These are phyloP conservation scores for Apiospora koreana DNA, from an alignment of 2,329 filamentous ascomycete species.

Conservation along the genomic window DNA sequence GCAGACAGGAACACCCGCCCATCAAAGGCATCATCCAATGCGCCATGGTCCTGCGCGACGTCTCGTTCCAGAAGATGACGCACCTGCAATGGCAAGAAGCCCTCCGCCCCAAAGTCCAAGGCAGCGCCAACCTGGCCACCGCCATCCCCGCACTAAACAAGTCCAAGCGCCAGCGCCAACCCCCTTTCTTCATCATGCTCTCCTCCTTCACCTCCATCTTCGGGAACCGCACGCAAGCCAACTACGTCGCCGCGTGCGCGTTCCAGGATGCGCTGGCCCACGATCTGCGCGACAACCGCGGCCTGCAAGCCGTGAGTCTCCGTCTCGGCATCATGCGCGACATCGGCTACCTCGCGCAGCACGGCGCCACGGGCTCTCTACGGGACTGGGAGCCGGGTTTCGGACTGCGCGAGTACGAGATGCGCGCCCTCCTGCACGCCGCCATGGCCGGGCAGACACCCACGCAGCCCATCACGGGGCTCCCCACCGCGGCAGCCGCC, in stretches of 20 bases:
- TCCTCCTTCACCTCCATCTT: slow-evolving; percentile 25
- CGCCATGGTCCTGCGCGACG: slow-evolving; percentile 11
- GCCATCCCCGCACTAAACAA: slow-evolving; percentile 6
- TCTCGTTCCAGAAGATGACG: slow-evolving; percentile 26
- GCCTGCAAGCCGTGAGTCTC: slow-evolving; percentile 31
- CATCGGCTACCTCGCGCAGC: slow-evolving; percentile 16
- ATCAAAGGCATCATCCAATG: slow-evolving; percentile 11
- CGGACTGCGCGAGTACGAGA: background rate
- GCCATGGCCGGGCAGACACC: slow-evolving; percentile 7
- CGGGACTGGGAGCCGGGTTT: slow-evolving; percentile 8
- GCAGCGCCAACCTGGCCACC: slow-evolving; percentile 30
- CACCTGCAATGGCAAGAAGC: slow-evolving; percentile 23
- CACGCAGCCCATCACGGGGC: slow-evolving; percentile 7
- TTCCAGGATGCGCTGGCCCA: slow-evolving; percentile 32
- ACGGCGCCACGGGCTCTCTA: background rate
- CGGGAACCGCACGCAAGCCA: slow-evolving; percentile 27
- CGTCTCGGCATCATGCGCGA: slow-evolving; percentile 32
- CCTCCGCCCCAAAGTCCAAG: slow-evolving; percentile 30
- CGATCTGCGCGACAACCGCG: slow-evolving; percentile 24
- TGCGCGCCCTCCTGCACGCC: slow-evolving; percentile 9
- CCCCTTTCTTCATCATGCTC: slow-evolving; percentile 26
- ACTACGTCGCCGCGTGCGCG: slow-evolving; percentile 35
- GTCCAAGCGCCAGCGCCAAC: background rate
- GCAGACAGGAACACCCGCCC: slow-evolving; percentile 1
- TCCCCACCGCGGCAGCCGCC: background rate